phyloP scores from a whole-genome alignment of 208 protist genomes.

The Trypanosoma platydactyli region DNA sequence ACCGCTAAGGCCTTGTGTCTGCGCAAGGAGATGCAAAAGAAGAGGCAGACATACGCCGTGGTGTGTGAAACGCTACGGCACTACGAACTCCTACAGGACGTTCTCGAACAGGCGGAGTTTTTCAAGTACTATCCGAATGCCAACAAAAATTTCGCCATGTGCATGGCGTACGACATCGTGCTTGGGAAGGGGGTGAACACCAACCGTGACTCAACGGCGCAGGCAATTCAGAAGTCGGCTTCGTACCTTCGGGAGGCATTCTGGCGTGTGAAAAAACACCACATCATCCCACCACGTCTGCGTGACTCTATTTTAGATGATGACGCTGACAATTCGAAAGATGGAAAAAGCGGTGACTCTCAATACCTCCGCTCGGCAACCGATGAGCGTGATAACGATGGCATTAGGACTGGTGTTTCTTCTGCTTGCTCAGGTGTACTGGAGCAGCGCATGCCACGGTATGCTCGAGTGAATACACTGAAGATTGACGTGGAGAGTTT shows the following conservation, averaged over 20 bases:
- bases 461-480: constrained; percentile 88
- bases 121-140: constrained; percentile 83
- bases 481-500: constrained; percentile 75
- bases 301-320: constrained; percentile 28
- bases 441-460: constrained; percentile 56
- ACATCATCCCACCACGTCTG: constrained; percentile 61
- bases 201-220: constrained; percentile 74
- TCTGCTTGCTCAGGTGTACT: not conserved
- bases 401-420: constrained; percentile 1
- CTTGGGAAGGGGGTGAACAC: constrained; percentile 89
- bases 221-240: constrained; percentile 63
- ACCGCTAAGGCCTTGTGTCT: constrained; percentile 90
- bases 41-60: constrained; percentile 92
- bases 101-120: constrained; percentile 80
- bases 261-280: constrained; percentile 76
- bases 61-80: constrained; percentile 88
- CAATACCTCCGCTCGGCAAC: no score
- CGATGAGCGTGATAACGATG: not conserved
- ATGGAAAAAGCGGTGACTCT: not conserved
- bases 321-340: not conserved
- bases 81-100: constrained; percentile 85
- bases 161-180: constrained; percentile 87
- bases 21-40: constrained; percentile 92
- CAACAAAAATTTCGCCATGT: constrained; percentile 67
- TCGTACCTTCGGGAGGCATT: constrained; percentile 83